Conservation (phyloP, 2,329 filamentous ascomycete genomes). For the Xylariales sp. region DNA sequence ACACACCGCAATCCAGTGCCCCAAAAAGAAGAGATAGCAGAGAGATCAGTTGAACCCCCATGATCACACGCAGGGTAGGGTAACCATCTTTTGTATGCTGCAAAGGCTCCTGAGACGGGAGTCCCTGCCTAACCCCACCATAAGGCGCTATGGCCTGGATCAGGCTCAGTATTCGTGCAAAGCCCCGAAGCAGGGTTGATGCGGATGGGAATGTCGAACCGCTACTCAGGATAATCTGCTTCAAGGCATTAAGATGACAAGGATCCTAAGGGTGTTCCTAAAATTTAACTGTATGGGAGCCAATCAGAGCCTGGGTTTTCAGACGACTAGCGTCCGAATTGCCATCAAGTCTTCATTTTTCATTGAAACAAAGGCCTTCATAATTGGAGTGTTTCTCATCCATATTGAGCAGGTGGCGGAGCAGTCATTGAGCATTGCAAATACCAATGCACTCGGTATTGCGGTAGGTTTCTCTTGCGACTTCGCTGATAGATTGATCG, state of each 20-base stretch:
- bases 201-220: too few species aligned
- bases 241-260: conserved; percentile 14
- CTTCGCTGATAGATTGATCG: too few species aligned
- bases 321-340: conserved; percentile 3
- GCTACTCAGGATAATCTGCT: conserved; percentile 12
- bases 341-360: conserved; percentile 10
- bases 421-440: not conserved
- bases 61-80: not conserved
- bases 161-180: too few species aligned
- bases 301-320: conserved; percentile 16
- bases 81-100: not conserved
- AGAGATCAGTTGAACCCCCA: not conserved
- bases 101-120: conserved; percentile 3
- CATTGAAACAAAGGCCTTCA: conserved; percentile 12
- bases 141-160: not conserved
- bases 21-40: not conserved
- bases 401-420: conserved; percentile 5
- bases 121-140: not conserved
- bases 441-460: conserved; percentile 1
- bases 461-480: too few species aligned
- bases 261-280: conserved; percentile 18
- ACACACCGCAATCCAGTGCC: not conserved
- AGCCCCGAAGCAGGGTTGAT: too few species aligned
- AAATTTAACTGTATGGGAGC: conserved; percentile 15
- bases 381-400: not conserved